Conservation (phyloP, 129 eudicot species). For the Arctium lappa region DNA sequence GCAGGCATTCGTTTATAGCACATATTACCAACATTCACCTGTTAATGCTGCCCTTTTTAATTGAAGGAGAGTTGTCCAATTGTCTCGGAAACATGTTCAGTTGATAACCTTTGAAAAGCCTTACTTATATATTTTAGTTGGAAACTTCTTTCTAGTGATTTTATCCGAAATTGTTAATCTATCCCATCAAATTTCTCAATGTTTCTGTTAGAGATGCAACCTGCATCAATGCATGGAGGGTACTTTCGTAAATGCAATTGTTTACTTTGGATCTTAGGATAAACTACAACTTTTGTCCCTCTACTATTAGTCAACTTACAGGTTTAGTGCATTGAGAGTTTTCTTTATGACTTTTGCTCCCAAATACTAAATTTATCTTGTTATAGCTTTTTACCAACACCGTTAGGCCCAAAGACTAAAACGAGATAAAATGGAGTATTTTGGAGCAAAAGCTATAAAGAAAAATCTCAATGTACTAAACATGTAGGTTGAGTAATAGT, state of each 20-base stretch:
- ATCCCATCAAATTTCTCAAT: not conserved
- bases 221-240: not conserved
- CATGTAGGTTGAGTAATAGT: not conserved
- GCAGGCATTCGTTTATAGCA: not conserved
- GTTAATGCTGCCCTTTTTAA: not conserved
- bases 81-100: not conserved
- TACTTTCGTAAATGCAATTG: not conserved
- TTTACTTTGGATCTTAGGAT: not conserved
- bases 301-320: not conserved
- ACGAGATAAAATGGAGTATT: not conserved
- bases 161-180: not conserved
- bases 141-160: too few species aligned
- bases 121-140: not conserved
- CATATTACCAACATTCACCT: not conserved
- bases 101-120: not conserved
- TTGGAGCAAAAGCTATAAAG: not conserved
- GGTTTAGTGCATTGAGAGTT: not conserved
- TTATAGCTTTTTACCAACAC: not conserved
- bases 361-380: not conserved
- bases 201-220: not conserved
- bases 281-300: not conserved
- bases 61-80: not conserved
- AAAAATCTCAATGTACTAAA: not conserved
- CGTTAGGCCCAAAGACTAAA: not conserved
- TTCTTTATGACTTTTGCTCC: not conserved